These are phyloP conservation scores for Ceratocystis cubensis DNA, from an alignment of 2,329 filamentous ascomycete species.

Conservation along the genomic window DNA sequence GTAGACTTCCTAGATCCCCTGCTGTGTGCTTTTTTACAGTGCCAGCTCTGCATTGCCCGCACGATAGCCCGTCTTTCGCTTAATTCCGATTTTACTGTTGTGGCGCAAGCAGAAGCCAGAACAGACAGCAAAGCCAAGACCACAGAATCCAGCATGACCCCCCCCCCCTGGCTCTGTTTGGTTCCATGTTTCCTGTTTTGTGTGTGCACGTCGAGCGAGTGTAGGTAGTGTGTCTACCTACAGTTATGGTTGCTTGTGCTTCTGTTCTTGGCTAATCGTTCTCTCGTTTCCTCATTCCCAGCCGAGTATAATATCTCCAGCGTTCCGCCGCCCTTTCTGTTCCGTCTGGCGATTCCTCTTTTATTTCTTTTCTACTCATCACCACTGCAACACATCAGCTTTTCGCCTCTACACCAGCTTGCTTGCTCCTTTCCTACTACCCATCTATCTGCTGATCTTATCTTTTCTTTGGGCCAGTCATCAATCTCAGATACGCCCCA, in stretches of 20 bases:
- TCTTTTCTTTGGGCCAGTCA: background rate
- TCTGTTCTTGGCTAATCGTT: too few species aligned
- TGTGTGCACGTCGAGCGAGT: background rate
- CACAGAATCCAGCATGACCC: background rate
- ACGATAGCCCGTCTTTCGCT: background rate
- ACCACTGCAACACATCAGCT: background rate
- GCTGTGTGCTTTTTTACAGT: background rate
- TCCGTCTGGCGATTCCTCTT: background rate
- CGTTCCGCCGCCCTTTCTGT: background rate
- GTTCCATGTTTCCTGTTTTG: conserved; percentile 2
- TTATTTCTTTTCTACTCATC: background rate
- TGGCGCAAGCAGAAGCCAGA: background rate
- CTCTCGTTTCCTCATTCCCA: too few species aligned
- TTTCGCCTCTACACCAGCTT: background rate
- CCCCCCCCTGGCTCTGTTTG: background rate
- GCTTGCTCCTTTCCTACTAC: background rate
- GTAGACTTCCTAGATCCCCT: background rate
- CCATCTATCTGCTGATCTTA: background rate
- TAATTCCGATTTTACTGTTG: conserved; percentile 7
- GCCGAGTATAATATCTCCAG: conserved; percentile 5
- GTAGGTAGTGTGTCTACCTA: too few species aligned
- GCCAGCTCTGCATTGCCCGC: background rate
- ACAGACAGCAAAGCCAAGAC: background rate
- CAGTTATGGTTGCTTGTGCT: too few species aligned
- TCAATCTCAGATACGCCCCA: background rate